A percentile compares a stretch with the other conserved stretches of the same genome.
Conservation (phyloP, 768 basidiomycete species). For the Boletus sp. region DNA sequence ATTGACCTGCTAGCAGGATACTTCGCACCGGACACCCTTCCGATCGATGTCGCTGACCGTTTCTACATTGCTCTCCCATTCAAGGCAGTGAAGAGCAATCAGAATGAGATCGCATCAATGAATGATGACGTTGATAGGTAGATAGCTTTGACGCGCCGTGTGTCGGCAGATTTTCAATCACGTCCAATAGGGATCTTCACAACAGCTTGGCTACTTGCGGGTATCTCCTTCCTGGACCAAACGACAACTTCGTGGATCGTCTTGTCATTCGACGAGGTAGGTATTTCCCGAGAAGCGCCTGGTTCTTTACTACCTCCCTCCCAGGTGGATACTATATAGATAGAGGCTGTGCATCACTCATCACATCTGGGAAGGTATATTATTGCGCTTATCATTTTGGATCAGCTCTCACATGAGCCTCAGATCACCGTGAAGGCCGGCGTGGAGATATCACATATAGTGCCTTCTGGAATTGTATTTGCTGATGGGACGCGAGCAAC, state of each 20-base stretch:
- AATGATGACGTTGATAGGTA: neutral
- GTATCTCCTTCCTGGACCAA: neutral
- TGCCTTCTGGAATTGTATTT: neutral
- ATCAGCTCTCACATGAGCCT: neutral
- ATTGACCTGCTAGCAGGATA: neutral
- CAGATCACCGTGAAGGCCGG: neutral
- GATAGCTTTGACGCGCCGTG: neutral
- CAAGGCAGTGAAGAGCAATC: neutral
- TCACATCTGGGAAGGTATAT: neutral
- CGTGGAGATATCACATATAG: neutral
- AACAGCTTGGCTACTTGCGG: neutral
- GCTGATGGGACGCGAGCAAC: neutral
- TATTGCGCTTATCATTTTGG: neutral
- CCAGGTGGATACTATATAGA: neutral
- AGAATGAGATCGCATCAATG: neutral
- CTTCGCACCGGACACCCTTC: conserved; percentile 5
- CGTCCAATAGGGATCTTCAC: neutral
- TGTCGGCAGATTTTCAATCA: neutral
- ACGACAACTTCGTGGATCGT: neutral
- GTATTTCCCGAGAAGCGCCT: neutral
- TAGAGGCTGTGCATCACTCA: neutral
- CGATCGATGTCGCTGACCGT: conserved; percentile 10
- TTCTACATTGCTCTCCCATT: conserved; percentile 7
- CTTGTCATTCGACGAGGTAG: neutral
- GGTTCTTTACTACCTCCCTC: neutral